Evolutionary conservation across 2,329 filamentous ascomycete genomes (phyloP).

Genomic region (Aspergillus quadricinctus): DNA sequence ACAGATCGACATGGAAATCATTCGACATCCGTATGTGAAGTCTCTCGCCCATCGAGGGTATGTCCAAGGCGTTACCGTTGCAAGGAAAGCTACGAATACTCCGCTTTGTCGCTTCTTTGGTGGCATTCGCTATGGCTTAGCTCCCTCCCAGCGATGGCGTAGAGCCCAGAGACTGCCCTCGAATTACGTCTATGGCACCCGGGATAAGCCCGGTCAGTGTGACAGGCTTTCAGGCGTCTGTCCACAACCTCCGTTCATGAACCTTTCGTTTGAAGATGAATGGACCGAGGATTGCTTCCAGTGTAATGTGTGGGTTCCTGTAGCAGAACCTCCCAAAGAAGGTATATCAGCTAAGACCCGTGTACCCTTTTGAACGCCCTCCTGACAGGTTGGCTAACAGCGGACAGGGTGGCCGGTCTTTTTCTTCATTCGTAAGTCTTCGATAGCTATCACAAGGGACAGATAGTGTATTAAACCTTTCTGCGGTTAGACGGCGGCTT

Average conservation of each 20-base stretch:
- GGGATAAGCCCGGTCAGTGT: slow-evolving; percentile 44
- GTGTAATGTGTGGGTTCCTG: slow-evolving; percentile 53
- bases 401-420: slow-evolving; percentile 52
- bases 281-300: slow-evolving; percentile 54
- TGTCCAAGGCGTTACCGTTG: slow-evolving; percentile 47
- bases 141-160: slow-evolving; percentile 49
- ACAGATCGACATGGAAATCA: slow-evolving; percentile 21
- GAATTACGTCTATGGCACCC: slow-evolving; percentile 50
- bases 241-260: slow-evolving; percentile 45
- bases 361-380: background rate
- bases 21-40: slow-evolving; percentile 17
- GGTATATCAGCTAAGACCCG: slow-evolving; percentile 15
- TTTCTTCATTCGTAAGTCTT: slow-evolving; percentile 51
- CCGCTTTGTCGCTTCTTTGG: slow-evolving; percentile 51
- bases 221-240: slow-evolving; percentile 40
- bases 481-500: slow-evolving; percentile 50
- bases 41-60: slow-evolving; percentile 41
- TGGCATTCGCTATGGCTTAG: slow-evolving; percentile 53
- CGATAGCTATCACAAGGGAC: background rate
- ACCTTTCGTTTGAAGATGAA: slow-evolving; percentile 29
- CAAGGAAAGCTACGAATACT: slow-evolving; percentile 22
- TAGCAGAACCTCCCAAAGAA: slow-evolving; percentile 38
- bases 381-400: background rate
- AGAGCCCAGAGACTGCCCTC: slow-evolving; percentile 45
- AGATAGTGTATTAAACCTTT: background rate